Percentiles rank a stretch among this genome's conserved stretches.
These are phyloP conservation scores for Globomyces sp. DNA, from an alignment of 371 early-diverging fungal genomes.

Conservation along the genomic window DNA sequence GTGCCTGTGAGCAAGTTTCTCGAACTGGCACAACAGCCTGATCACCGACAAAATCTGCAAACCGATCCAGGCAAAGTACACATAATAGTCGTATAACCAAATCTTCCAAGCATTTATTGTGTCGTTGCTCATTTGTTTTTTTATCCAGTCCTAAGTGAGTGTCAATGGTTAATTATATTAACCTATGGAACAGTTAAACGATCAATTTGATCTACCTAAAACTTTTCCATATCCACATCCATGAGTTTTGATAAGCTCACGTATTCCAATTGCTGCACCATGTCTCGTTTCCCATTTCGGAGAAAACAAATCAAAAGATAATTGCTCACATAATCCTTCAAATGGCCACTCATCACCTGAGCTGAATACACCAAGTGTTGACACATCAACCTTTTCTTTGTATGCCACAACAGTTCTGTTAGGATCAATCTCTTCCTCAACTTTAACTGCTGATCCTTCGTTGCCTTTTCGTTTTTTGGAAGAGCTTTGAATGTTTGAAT, in stretches of 20 bases:
- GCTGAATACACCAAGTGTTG: constrained; percentile 24
- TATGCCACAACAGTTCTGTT: constrained; percentile 9
- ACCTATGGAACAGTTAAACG: background rate
- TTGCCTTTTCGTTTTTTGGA: constrained; percentile 34
- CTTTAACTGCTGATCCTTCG: background rate
- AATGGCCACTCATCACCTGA: constrained; percentile 83
- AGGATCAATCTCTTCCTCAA: background rate
- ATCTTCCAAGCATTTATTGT: constrained; percentile 84
- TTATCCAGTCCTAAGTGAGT: constrained; percentile 41
- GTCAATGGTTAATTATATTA: background rate
- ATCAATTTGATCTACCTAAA: background rate
- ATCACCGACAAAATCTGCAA: constrained; percentile 95
- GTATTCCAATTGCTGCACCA: constrained; percentile 93
- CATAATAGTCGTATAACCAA: constrained; percentile 82
- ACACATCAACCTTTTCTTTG: constrained; percentile 12
- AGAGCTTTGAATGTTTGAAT: constrained; percentile 22
- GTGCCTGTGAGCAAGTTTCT: constrained; percentile 92
- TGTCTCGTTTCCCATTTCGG: constrained; percentile 94
- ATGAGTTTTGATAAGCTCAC: constrained; percentile 83
- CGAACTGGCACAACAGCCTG: constrained; percentile 94
- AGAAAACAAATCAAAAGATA: constrained; percentile 84
- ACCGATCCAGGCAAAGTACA: constrained; percentile 92
- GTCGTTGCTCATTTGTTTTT: constrained; percentile 62
- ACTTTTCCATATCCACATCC: constrained; percentile 81
- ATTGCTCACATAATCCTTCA: constrained; percentile 82